phyloP scores from a whole-genome alignment of 768 basidiomycete species.

The Termitomyces sp. region DNA sequence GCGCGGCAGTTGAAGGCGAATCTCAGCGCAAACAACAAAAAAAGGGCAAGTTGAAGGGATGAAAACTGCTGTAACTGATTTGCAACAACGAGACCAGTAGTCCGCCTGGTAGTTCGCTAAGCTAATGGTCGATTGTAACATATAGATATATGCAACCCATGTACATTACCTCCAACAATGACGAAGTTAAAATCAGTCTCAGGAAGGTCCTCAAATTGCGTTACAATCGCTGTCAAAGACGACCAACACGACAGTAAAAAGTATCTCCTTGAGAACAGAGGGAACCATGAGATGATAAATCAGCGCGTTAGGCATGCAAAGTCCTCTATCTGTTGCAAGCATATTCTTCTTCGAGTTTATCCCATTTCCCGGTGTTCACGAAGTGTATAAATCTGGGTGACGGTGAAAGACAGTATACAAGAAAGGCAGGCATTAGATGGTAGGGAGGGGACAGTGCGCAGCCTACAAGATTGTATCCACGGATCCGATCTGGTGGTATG shows the following conservation, averaged over 20 bases:
- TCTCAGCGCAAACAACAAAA: too few species aligned
- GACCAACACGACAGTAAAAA: not conserved
- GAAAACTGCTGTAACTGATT: too few species aligned
- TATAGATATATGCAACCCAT: not conserved
- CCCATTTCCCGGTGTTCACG: not conserved
- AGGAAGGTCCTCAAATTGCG: conserved; percentile 9
- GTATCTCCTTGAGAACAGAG: not conserved
- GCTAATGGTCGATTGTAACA: not conserved
- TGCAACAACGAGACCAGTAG: conserved; percentile 18
- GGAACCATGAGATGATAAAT: not conserved
- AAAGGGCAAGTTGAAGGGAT: too few species aligned
- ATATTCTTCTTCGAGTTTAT: not conserved
- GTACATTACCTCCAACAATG: conserved; percentile 21
- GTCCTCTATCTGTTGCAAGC: not conserved
- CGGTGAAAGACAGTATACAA: too few species aligned
- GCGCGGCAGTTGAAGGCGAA: too few species aligned
- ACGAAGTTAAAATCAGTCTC: conserved; percentile 18
- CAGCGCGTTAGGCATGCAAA: not conserved
- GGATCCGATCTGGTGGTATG: too few species aligned
- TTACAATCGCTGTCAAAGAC: conserved; percentile 4
- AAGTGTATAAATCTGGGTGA: not conserved
- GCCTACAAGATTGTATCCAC: too few species aligned
- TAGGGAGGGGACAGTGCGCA: too few species aligned
- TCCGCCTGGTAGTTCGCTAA: conserved; percentile 10
- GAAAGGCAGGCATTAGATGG: too few species aligned